Base-by-base conservation (phyloP, 345 rosid genomes). In the Hibiscus syriacus region DNA sequence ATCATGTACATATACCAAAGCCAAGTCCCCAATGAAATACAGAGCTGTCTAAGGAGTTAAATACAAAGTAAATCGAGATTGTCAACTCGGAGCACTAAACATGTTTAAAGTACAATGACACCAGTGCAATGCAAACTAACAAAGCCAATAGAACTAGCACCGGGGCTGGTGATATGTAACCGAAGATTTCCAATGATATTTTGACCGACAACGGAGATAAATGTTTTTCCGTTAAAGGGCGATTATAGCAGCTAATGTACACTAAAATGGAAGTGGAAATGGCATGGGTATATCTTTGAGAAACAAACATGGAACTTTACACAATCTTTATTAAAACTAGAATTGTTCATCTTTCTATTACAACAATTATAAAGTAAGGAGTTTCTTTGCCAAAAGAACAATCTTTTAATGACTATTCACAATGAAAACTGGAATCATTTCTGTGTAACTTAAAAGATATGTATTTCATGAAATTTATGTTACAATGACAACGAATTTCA, bases 1-100 rank as follows among this genome's bases (percentile, higher is more conserved):
- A 90, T 84, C 86, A 86, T 88, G 78, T 80, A 87, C 89, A 92
- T 81, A 92, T 83, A 43, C 92, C 93, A 12, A 85, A 72, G 55
- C 93, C 86, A 68, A 92, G 80, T 17, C 89, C 89, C 66, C 87
- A 80, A 34, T 79, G 77, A 82, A 87, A 82, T 34, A 75, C 71
- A 48, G 87, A 77, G 72, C 77, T 68, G 70, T 83, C 98, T 92
- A 75, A 58, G 23, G 49, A 64, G 67, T 29, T 57, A 60, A 34
- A 53, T 7, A 62, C 10, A 54, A 36, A 16, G 13, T 68, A 65
- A 59, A 38, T 29, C 32, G 29, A 48, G 53, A 45, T n/a, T 34
- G n/a, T 55, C 29, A 73, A 34, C 53, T n/a, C 49, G 26, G 23
- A 22, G 36, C 43, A 61, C 27, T 39, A 36, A 46, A 67, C 45